Conservation (phyloP, 2,329 filamentous ascomycete genomes). For the Trichoderma cornu-damae region DNA sequence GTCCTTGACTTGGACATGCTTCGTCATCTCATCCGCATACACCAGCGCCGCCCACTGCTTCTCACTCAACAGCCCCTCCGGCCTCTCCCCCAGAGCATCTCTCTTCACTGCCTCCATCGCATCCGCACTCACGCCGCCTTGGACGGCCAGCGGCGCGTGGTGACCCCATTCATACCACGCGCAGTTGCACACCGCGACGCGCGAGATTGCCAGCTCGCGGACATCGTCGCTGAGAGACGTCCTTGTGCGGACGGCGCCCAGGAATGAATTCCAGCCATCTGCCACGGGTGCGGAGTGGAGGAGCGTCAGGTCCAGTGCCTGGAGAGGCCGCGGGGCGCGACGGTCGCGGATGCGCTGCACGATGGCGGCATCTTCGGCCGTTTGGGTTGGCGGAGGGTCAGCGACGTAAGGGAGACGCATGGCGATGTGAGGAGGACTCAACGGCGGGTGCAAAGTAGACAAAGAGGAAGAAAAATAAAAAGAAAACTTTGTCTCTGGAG, state of each 20-base stretch:
- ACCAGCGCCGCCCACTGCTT: slow-evolving; percentile 63
- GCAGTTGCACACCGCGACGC: slow-evolving; percentile 72
- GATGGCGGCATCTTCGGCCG: slow-evolving; percentile 49
- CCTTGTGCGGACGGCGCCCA: slow-evolving; percentile 57
- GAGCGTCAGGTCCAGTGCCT: slow-evolving; percentile 69
- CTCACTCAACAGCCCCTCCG: slow-evolving; percentile 47
- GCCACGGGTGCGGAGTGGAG: slow-evolving; percentile 70
- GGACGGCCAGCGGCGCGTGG: slow-evolving; percentile 63
- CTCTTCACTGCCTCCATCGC: slow-evolving; percentile 44
- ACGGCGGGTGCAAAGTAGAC: no score
- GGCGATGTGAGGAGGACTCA: background rate
- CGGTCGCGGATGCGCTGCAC: slow-evolving; percentile 60
- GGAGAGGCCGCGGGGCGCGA: slow-evolving; percentile 63
- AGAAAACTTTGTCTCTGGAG: background rate
- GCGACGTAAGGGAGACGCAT: slow-evolving; percentile 66
- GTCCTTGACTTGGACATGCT: slow-evolving; percentile 63
- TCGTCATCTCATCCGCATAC: slow-evolving; percentile 82
- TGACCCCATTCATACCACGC: slow-evolving; percentile 84
- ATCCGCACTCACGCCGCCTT: slow-evolving; percentile 51
- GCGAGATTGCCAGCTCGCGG: slow-evolving; percentile 73
- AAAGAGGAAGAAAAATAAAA: no score
- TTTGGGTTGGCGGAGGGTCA: slow-evolving; percentile 44
- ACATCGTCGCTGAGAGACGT: slow-evolving; percentile 49
- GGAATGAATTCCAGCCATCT: slow-evolving; percentile 68
- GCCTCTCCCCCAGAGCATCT: slow-evolving; percentile 29